Conservation (phyloP, 2,329 filamentous ascomycete genomes). For the Thelonectria blattea region DNA sequence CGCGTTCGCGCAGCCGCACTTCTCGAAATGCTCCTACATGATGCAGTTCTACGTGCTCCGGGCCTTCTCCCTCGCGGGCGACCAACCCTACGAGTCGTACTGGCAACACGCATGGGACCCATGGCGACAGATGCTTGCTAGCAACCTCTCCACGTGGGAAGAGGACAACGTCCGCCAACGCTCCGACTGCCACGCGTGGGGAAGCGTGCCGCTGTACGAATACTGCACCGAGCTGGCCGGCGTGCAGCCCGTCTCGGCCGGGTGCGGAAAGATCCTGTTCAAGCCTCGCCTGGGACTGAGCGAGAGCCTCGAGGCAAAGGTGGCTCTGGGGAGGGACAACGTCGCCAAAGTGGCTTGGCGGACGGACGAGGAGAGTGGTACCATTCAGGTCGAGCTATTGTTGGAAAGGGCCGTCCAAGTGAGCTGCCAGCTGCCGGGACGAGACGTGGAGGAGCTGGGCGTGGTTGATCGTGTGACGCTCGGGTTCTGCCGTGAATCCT, state of each 20-base stretch:
- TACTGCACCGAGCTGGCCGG: slow-evolving; percentile 23
- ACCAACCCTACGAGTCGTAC: slow-evolving; percentile 13
- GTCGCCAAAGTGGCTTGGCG: slow-evolving; percentile 17
- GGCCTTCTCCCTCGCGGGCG: slow-evolving; percentile 17
- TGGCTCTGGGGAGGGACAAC: slow-evolving; percentile 14
- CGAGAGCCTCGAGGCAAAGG: slow-evolving; percentile 8
- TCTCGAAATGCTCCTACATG: slow-evolving; percentile 24
- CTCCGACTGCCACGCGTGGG: slow-evolving; percentile 25
- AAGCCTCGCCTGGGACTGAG: slow-evolving; percentile 18
- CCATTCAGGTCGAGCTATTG: slow-evolving; percentile 1
- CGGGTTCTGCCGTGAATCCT: background rate
- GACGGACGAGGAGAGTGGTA: background rate
- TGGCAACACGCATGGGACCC: slow-evolving; percentile 22
- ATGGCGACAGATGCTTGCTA: slow-evolving; percentile 20
- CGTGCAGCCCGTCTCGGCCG: slow-evolving; percentile 7
- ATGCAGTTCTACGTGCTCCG: slow-evolving; percentile 24
- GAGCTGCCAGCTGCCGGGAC: slow-evolving; percentile 11
- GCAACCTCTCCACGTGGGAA: slow-evolving; percentile 25
- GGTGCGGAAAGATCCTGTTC: slow-evolving; percentile 15
- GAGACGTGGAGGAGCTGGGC: slow-evolving; percentile 6
- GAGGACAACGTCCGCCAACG: slow-evolving; percentile 24
- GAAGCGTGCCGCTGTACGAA: slow-evolving; percentile 23
- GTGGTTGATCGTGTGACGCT: slow-evolving; percentile 1
- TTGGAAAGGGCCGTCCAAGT: slow-evolving; percentile 13
- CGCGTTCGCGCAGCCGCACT: slow-evolving; percentile 4